Evolutionary conservation across 345 rosid species (phyloP).

Genomic region (Triadica sebifera): DNA sequence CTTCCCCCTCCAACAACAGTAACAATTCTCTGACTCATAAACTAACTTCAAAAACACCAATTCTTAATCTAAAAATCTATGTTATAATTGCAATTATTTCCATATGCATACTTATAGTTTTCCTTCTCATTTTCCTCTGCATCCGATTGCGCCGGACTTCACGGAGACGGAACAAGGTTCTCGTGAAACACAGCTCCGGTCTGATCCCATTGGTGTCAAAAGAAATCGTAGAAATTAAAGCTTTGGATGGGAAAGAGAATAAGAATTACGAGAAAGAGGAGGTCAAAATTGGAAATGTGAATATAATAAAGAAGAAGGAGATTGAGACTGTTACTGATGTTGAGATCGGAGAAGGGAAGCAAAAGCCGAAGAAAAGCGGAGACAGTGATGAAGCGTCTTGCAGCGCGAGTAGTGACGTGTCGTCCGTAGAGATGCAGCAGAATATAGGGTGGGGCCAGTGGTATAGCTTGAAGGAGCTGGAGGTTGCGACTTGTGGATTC

Average conservation of each 20-base stretch:
- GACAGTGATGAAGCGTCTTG: slow-evolving; percentile 39
- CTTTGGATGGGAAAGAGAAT: too few species aligned
- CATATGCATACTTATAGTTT: slow-evolving; percentile 32
- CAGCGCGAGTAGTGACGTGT: slow-evolving; percentile 44
- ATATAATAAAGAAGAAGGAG: slow-evolving; percentile 11
- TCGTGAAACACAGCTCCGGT: slow-evolving; percentile 69
- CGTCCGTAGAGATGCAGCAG: slow-evolving; percentile 44
- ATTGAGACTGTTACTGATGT: slow-evolving; percentile 11
- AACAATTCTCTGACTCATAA: slow-evolving; percentile 32
- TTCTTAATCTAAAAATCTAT: slow-evolving; percentile 59
- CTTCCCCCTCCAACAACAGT: slow-evolving; percentile 1
- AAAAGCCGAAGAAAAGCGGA: slow-evolving; percentile 27
- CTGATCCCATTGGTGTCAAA: slow-evolving; percentile 67
- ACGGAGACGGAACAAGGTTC: slow-evolving; percentile 48
- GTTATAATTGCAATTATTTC: slow-evolving; percentile 50
- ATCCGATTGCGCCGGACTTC: slow-evolving; percentile 44
- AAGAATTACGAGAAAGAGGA: slow-evolving; percentile 15
- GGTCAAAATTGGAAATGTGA: slow-evolving; percentile 30
- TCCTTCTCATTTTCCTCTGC: slow-evolving; percentile 54
- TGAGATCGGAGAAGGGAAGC: slow-evolving; percentile 15
- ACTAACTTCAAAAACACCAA: slow-evolving; percentile 38
- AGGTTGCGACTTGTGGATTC: slow-evolving; percentile 78
- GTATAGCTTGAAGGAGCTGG: slow-evolving; percentile 82
- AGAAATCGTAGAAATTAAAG: slow-evolving; percentile 66
- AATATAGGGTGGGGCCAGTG: slow-evolving; percentile 93